phyloP scores from a whole-genome alignment of 805 yeast genomes.

The Metschnikowia similis region DNA sequence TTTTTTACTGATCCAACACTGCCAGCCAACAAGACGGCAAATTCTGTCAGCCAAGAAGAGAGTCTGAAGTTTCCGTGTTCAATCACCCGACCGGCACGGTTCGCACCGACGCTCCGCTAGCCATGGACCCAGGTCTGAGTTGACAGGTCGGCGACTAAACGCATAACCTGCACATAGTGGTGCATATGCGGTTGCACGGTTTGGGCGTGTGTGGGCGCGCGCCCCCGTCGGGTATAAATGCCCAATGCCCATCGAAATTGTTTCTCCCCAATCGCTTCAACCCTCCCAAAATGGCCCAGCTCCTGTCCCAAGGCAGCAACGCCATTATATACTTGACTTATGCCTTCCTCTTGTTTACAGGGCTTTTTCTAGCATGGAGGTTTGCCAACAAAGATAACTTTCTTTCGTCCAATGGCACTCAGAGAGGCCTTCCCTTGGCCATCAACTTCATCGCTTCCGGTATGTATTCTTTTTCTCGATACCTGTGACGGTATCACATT shows the following conservation, averaged over 20 bases:
- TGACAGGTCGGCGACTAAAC: neutral
- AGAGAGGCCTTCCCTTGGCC: slow-evolving; percentile 74
- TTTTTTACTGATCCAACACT: too few relatives aligned
- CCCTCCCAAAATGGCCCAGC: slow-evolving; percentile 9
- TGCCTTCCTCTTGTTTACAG: slow-evolving; percentile 37
- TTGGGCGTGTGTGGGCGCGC: neutral
- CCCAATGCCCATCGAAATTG: too few relatives aligned
- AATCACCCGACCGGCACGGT: too few relatives aligned
- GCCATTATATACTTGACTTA: slow-evolving; percentile 41
- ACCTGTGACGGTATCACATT: neutral
- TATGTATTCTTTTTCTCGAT: slow-evolving; percentile 34
- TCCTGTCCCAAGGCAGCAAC: slow-evolving; percentile 31
- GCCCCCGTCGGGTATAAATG: too few relatives aligned
- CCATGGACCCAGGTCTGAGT: too few relatives aligned
- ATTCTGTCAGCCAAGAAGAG: too few relatives aligned
- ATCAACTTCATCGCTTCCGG: slow-evolving; percentile 90
- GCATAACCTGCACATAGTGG: slow-evolving; percentile 5
- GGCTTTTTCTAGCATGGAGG: slow-evolving; percentile 51
- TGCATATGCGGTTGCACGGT: neutral
- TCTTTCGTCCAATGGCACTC: slow-evolving; percentile 76
- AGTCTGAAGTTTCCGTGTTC: too few relatives aligned
- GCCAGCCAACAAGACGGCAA: too few relatives aligned
- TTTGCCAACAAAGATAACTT: slow-evolving; percentile 52
- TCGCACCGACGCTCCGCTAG: neutral
- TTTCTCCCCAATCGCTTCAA: too few relatives aligned